Evolutionary conservation across 805 yeast genomes (phyloP).

Genomic region (Monosporozyma solicola): DNA sequence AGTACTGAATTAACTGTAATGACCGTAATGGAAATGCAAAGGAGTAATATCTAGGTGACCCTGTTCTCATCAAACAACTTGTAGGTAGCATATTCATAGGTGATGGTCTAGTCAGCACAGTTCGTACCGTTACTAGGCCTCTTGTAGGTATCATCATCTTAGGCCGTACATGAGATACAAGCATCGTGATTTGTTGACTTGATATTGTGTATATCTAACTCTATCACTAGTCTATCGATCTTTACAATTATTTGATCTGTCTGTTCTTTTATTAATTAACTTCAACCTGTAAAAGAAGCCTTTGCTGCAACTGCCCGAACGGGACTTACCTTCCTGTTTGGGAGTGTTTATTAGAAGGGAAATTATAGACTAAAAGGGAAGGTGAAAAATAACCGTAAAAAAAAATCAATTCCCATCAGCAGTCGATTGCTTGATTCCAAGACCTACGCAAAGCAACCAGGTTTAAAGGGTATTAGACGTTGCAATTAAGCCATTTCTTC

Average conservation of each 20-base stretch:
- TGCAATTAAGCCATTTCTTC: too few relatives aligned
- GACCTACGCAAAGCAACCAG: too few relatives aligned
- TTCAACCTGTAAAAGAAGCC: neutral
- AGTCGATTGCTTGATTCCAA: too few relatives aligned
- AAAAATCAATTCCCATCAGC: neutral
- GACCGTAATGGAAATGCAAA: conserved; percentile 16
- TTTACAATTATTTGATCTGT: neutral
- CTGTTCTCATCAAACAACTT: neutral
- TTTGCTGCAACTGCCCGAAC: neutral
- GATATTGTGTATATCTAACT: neutral
- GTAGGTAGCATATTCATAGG: neutral
- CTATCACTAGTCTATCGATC: neutral
- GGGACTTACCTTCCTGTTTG: neutral
- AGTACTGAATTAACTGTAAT: conserved; percentile 12
- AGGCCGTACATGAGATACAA: neutral
- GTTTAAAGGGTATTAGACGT: too few relatives aligned
- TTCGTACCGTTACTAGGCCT: neutral
- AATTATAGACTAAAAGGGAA: neutral
- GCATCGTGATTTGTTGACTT: neutral
- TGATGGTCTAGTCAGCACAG: neutral
- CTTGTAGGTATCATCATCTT: neutral
- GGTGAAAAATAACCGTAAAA: neutral
- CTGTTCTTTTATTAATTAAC: neutral
- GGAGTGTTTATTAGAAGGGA: neutral
- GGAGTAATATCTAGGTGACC: conserved; percentile 10